phyloP scores from a whole-genome alignment of 169 alveolate genomes.

The Theileria parva region DNA sequence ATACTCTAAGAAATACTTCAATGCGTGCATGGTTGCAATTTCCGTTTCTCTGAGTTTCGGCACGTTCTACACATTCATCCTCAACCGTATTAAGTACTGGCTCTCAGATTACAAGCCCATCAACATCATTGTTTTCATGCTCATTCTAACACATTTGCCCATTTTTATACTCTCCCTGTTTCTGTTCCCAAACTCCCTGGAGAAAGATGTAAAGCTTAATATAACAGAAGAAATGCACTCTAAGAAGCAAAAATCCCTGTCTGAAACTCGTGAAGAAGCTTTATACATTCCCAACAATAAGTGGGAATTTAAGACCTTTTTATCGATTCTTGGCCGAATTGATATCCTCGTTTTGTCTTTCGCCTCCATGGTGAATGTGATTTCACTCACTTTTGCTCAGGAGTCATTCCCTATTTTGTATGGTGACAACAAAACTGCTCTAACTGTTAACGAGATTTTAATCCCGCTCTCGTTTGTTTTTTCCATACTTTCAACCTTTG shows the following conservation, averaged over 20 bases:
- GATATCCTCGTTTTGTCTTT: slow-evolving; percentile 29
- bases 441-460: slow-evolving; percentile 39
- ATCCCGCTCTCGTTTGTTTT: slow-evolving; percentile 47
- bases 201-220: slow-evolving; percentile 43
- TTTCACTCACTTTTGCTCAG: slow-evolving; percentile 56
- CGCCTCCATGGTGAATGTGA: slow-evolving; percentile 41
- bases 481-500: slow-evolving; percentile 39
- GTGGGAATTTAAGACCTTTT: slow-evolving; percentile 40
- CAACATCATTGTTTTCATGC: slow-evolving; percentile 13
- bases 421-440: slow-evolving; percentile 32
- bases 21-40: slow-evolving; percentile 41
- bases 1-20: slow-evolving; percentile 44
- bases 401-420: slow-evolving; percentile 53
- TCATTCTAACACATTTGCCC: slow-evolving; percentile 55
- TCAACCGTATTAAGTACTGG: slow-evolving; percentile 23
- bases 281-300: neutral
- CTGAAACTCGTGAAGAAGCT: neutral
- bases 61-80: slow-evolving; percentile 31
- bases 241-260: neutral
- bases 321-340: slow-evolving; percentile 7
- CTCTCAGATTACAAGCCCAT: slow-evolving; percentile 17
- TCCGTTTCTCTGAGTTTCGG: slow-evolving; percentile 48
- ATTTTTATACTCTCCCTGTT: slow-evolving; percentile 25
- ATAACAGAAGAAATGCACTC: neutral
- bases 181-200: slow-evolving; percentile 45